These are phyloP conservation scores for Penicillium egyptiacum DNA, from an alignment of 495 filamentous ascomycete species.

Conservation along the genomic window DNA sequence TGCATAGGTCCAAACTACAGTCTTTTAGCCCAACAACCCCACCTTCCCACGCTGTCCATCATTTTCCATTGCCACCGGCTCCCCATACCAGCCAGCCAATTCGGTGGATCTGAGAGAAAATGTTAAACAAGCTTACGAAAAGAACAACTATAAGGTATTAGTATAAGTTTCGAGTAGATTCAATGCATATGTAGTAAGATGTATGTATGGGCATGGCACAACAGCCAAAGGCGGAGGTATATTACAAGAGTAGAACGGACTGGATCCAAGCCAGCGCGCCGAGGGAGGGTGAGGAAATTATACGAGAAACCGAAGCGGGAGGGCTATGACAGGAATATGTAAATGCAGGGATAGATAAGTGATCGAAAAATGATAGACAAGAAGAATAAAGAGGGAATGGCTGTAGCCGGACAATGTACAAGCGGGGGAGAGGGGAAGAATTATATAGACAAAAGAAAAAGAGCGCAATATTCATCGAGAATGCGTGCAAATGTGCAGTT, in stretches of 20 bases:
- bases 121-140: background rate
- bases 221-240: slow-evolving; percentile 30
- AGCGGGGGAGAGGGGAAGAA: slow-evolving; percentile 14
- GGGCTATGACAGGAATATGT: slow-evolving; percentile 18
- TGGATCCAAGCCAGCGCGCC: slow-evolving; percentile 29
- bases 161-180: background rate
- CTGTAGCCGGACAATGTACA: slow-evolving; percentile 31
- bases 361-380: slow-evolving; percentile 19
- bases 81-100: background rate
- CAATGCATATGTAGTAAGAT: slow-evolving; percentile 16
- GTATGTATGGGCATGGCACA: slow-evolving; percentile 31
- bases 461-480: slow-evolving; percentile 26
- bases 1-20: background rate
- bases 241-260: slow-evolving; percentile 40
- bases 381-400: slow-evolving; percentile 9
- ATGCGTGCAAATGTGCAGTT: slow-evolving; percentile 17
- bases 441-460: slow-evolving; percentile 39
- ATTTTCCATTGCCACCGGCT: background rate
- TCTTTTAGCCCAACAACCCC: background rate
- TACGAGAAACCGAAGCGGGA: slow-evolving; percentile 15
- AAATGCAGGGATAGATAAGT: slow-evolving; percentile 27
- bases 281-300: slow-evolving; percentile 4
- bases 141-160: background rate
- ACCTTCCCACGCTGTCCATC: background rate
- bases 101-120: background rate